phyloP scores from a whole-genome alignment of 148 eudicot genomes.

The Cornus kousa region DNA sequence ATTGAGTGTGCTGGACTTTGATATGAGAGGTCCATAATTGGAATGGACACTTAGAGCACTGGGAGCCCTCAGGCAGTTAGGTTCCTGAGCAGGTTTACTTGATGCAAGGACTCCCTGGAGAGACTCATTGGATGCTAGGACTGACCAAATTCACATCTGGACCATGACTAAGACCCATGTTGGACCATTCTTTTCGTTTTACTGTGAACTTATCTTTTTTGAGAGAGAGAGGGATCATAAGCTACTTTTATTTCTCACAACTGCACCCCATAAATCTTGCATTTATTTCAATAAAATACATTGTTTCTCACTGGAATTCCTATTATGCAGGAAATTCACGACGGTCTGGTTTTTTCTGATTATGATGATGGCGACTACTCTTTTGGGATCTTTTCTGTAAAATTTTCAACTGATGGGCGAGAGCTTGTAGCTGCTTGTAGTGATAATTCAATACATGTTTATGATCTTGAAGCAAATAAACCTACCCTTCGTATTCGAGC shows the following conservation, averaged over 20 bases:
- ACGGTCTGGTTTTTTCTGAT: slow-evolving; percentile 69
- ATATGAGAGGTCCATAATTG: background rate
- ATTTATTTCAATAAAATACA: background rate
- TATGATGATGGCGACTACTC: slow-evolving; percentile 43
- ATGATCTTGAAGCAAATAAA: slow-evolving; percentile 67
- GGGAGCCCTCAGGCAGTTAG: background rate
- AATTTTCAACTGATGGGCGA: slow-evolving; percentile 82
- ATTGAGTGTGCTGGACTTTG: background rate
- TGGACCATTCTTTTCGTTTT: background rate
- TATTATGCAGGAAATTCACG: slow-evolving; percentile 77
- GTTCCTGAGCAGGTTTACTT: background rate
- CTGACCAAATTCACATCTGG: background rate
- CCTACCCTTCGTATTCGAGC: slow-evolving; percentile 61
- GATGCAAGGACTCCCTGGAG: background rate
- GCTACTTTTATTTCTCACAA: background rate
- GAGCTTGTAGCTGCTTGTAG: slow-evolving; percentile 87
- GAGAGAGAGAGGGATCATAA: background rate
- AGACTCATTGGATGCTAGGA: background rate
- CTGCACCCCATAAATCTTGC: background rate
- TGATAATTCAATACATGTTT: slow-evolving; percentile 67
- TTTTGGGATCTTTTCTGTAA: slow-evolving; percentile 83
- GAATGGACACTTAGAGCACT: background rate
- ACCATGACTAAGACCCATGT: background rate
- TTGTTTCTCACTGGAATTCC: background rate
- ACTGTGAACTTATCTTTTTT: background rate